These are phyloP conservation scores for Escovopsis weberi DNA, from an alignment of 2,329 filamentous ascomycete species.

Conservation along the genomic window DNA sequence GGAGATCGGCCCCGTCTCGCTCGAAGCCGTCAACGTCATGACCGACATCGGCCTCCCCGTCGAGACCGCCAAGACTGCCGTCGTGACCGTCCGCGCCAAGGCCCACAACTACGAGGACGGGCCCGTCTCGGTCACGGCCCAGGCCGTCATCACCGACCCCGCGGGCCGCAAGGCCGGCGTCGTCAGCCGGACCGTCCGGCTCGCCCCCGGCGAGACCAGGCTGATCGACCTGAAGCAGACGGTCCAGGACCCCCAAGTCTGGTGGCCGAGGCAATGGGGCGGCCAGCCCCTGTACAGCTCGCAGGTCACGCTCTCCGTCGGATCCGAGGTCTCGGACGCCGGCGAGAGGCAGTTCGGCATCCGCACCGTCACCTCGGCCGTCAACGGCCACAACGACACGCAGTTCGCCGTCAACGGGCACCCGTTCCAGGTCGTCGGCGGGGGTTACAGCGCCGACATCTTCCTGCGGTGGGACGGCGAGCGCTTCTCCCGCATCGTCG, in stretches of 20 bases:
- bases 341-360: conserved; percentile 15
- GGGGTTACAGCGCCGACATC: conserved; percentile 45
- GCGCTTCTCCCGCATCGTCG: conserved; percentile 33
- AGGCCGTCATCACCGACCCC: conserved; percentile 20
- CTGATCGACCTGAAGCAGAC: conserved; percentile 20
- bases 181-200: conserved; percentile 18
- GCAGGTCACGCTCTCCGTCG: conserved; percentile 15
- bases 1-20: conserved; percentile 35
- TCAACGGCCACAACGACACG: conserved; percentile 40
- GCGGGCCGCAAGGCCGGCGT: conserved; percentile 10
- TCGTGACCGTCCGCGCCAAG: conserved; percentile 23
- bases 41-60: conserved; percentile 22
- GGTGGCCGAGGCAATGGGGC: conserved; percentile 50
- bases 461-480: conserved; percentile 41
- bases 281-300: conserved; percentile 35
- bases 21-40: conserved; percentile 29
- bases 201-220: conserved; percentile 23
- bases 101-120: conserved; percentile 26
- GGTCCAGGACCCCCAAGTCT: conserved; percentile 33
- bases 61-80: conserved; percentile 12
- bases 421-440: conserved; percentile 46
- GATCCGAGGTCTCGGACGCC: conserved; percentile 15
- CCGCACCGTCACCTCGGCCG: conserved; percentile 28
- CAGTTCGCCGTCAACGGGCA: conserved; percentile 40
- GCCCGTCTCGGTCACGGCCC: conserved; percentile 22